Base-by-base conservation (phyloP, 768 basidiomycete species). In the Trametes maxima region DNA sequence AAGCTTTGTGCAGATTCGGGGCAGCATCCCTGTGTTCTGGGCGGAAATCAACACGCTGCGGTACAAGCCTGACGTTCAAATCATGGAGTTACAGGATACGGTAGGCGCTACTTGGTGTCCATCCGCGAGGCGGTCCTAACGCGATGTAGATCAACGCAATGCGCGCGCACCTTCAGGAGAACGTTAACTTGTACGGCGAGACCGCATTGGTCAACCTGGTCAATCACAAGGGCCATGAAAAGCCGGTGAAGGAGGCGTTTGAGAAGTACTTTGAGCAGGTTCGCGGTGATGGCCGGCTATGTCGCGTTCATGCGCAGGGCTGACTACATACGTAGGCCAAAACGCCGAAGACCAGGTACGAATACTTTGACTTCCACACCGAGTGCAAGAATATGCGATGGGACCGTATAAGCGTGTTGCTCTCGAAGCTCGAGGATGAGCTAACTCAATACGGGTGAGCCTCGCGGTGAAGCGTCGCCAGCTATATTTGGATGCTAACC, bases 321-420 rank as follows among this genome's bases (percentile, higher is more conserved):
- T 37, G 13, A 37, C 12, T 40, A 37, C 12, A n/a, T 42, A 19
- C 21, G 3, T 45, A 92, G 90, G 73, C 85, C 53, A 80, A 85
- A 67, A 68, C 89, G 36, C 80, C 87, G 4, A 80, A 86, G 35
- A 87, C 92, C 42, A 86, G 85, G 68, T 99, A 99, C 70, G 81
- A 90, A 65, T 97, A 98, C 77, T 99, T 98, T 68, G 97, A 99
- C 71, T 99, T 99, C 79, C 96, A 98, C 73, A 87, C 84, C 62
- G 95, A 98, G 74, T 98, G 95, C 80, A 90, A 86, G 71, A 82
- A 90, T 50, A 92, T 98, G 89, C 88, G 92, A 43, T 99, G 94
- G 87, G 94, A 99, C 71, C 85, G 95, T 47, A 92, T 99, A 64
- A 85, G 85, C 54, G 73, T 94, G 16, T 80, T 99, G 42, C 82